A percentile compares a stretch with the other conserved stretches of the same genome.
These are phyloP conservation scores for Sicyos baderoa DNA, from an alignment of 306 rosid species.

Conservation along the genomic window DNA sequence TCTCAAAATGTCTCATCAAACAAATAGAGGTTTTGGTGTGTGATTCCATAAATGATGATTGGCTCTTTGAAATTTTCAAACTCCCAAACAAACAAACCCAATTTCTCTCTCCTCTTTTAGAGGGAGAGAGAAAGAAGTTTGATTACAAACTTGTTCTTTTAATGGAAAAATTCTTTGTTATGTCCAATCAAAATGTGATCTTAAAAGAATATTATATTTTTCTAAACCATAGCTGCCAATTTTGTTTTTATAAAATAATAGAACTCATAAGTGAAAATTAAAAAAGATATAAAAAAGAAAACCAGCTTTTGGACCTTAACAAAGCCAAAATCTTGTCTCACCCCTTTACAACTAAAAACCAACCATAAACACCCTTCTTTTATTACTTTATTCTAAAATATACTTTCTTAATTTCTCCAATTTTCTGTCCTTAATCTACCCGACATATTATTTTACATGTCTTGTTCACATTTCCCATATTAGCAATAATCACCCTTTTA, in stretches of 20 bases:
- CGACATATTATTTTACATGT: conserved; percentile 1
- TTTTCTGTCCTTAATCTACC: conserved; percentile 8
- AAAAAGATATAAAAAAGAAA: background rate
- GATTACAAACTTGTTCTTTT: background rate
- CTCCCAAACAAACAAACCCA: background rate
- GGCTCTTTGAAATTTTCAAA: conserved; percentile 5
- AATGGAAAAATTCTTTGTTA: background rate
- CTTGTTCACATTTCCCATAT: background rate
- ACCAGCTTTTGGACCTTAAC: background rate
- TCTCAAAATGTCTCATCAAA: conserved; percentile 22
- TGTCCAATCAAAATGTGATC: conserved; percentile 9
- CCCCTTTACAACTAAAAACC: conserved; percentile 12
- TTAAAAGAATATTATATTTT: background rate
- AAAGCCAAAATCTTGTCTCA: conserved; percentile 12
- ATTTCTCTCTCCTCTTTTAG: background rate
- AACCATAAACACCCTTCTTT: background rate
- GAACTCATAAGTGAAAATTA: background rate
- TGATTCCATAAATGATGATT: conserved; percentile 15
- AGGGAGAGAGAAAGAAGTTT: background rate
- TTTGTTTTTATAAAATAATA: background rate
- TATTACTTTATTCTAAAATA: background rate
- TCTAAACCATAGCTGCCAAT: background rate
- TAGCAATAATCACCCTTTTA: background rate
- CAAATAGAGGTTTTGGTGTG: conserved; percentile 4
- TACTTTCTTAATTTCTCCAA: background rate